phyloP scores from a whole-genome alignment of 345 rosid genomes.

The Limnanthes douglasii region DNA sequence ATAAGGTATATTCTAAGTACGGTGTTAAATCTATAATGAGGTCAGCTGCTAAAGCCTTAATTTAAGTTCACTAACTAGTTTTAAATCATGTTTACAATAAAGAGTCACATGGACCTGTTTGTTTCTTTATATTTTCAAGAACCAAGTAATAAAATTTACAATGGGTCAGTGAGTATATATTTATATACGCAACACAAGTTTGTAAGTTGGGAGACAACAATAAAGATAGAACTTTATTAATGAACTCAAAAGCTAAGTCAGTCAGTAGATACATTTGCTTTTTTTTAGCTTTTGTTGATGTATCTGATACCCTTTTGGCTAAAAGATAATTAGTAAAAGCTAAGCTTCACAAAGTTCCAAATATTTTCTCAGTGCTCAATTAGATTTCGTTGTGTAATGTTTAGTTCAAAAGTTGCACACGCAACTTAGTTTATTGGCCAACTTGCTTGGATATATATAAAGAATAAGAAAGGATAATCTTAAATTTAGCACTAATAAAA shows the following conservation, averaged over 20 bases:
- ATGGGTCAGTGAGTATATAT: not conserved
- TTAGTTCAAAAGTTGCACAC: no score
- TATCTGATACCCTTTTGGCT: conserved; percentile 7
- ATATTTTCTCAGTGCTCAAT: conserved; percentile 61
- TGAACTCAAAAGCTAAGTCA: not conserved
- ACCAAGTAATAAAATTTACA: not conserved
- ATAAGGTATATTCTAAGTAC: no score
- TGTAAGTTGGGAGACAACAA: not conserved
- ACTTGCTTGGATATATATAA: no score
- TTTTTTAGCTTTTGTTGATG: conserved; percentile 19
- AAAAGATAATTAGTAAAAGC: conserved; percentile 6
- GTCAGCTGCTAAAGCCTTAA: no score
- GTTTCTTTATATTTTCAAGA: not conserved
- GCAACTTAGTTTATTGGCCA: no score
- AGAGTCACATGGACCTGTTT: conserved; percentile 2
- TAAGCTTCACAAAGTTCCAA: conserved; percentile 35
- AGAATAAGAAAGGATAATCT: no score
- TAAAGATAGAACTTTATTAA: not conserved
- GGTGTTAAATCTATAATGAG: no score
- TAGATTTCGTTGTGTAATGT: conserved; percentile 18
- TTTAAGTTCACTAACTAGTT: not conserved
- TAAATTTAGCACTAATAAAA: no score
- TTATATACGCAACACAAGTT: not conserved
- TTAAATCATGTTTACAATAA: conserved; percentile 2
- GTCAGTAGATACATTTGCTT: conserved; percentile 9